Base-by-base conservation (phyloP, 306 rosid species). In the Gillenia trifoliata region DNA sequence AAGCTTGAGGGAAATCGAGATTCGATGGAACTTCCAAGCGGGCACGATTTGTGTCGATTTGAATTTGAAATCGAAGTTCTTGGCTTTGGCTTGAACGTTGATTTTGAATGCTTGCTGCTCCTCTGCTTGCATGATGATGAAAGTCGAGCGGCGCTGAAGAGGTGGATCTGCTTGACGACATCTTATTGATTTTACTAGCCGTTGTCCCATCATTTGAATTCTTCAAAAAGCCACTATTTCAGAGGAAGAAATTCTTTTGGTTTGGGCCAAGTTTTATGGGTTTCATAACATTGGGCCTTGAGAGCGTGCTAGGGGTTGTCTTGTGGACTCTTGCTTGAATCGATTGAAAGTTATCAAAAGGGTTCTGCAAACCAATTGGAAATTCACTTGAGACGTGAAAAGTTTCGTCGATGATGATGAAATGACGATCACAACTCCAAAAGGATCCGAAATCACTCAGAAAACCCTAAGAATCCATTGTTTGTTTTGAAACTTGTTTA, bases 1-100 rank as follows among this genome's bases (percentile, higher is more conserved):
- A 50, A 89, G 79, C 72, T 82, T 83, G 66, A 92, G 85, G 60
- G 86, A 74, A 66, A 88, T 3, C 40, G 82, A 82, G 75, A 85
- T 23, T 55, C 85, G 80, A 56, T 56, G 82, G 75, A 84, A 23
- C 13, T 80, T 82, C 75, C 76, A 71, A 17, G 80, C 81, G 64
- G 86, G 85, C 7, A 6, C 5, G 45, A 41, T 34, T 20, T 45
- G 83, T 4, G 80, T 38, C 4, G 87, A 81, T 11, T 36, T 71
- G 56, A 88, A 31, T 75, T 82, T 80, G 83, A 92, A 77, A 16
- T 74, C 68, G 70, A 90, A 87, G 77, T 49, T 43, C 19, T 71
- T 82, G 83, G 85, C 76, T 82, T 79, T 88, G 34, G 96, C 83
- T 3, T 81, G 77, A 28, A 88, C 40, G 3, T 61, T 50, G 85